Evolutionary conservation across 176 grass and related monocot genomes (phyloP).

Genomic region (Ananas comosus): DNA sequence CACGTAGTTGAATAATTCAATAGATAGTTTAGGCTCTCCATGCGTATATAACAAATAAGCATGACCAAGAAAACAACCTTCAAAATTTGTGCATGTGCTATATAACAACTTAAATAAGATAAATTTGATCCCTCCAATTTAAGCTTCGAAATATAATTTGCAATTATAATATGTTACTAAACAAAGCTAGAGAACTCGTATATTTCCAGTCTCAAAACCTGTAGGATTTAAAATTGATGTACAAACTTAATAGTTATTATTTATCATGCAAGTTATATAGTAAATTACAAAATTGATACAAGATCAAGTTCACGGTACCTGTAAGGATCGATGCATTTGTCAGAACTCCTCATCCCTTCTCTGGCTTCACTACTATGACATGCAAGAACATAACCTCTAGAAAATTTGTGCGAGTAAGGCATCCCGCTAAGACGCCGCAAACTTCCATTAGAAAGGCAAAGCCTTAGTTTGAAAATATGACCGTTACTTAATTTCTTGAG

Average conservation of each 20-base stretch:
- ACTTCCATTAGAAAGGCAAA: constrained; percentile 24
- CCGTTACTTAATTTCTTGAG: constrained; percentile 31
- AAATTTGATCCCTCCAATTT: not conserved
- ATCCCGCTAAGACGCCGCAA: constrained; percentile 21
- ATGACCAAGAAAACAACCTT: no score
- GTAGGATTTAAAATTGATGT: not conserved
- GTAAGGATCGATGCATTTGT: constrained; percentile 33
- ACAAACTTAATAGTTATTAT: not conserved
- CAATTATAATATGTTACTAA: not conserved
- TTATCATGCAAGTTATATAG: not conserved
- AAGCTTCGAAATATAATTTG: not conserved
- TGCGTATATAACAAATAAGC: no score
- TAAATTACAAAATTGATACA: not conserved
- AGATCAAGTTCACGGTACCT: constrained; percentile 22
- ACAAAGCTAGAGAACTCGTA: not conserved
- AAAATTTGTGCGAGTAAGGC: constrained; percentile 16
- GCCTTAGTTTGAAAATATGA: constrained; percentile 24
- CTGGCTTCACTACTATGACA: constrained; percentile 44
- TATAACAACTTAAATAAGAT: not conserved
- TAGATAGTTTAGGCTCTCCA: no score
- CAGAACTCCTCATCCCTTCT: constrained; percentile 23
- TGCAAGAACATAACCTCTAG: constrained; percentile 14
- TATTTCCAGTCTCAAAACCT: not conserved
- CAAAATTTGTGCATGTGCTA: no score
- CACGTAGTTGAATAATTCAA: no score